Base-by-base conservation (phyloP, 139 green algal genomes). In the Protoeuglena noctilucae region DNA sequence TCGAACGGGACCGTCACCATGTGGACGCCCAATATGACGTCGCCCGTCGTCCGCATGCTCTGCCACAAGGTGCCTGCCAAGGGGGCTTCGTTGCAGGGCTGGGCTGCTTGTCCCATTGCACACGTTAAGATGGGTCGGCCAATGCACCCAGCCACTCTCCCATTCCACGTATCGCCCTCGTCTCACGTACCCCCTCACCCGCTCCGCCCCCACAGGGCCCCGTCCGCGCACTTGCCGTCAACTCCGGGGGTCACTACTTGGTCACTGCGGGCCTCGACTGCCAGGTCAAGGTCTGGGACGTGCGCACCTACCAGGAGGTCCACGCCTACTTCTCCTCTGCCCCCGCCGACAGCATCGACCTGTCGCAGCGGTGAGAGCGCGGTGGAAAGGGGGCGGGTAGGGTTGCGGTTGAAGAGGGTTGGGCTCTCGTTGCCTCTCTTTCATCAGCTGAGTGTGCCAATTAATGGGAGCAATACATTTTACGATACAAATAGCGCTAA, bases 1-100 rank as follows among this genome's bases (percentile, higher is more conserved):
- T 53, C 62, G 28, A 85, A 86, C 46, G 91, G 91, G 55, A 80
- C 65, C 0, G 86, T 94, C 26, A 91, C 78, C 26, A 82, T 97
- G 80, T 99, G 92, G 92, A 93, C 80, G 1, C 92, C 92, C 53
- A 98, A 95, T 74, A 71, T 91, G 41, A 75, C 68, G 23, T 76
- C 64, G 4, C 74, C 92, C 3, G 70, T 81, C 23, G 86, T 93
- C 19, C 80, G 78, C 64, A 87, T 98, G 82, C 74, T 97, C n/a
- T 86, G 72, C 50, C 92, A 99, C 74, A 43, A 56, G 57, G 46
- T n/a, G 3, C 47, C 5, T 2, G 3, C 3, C 4, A 21, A 25
- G 25, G 12, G 9, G 14, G 23, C 19, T 12, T 9, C 48, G 24
- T 40, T 4, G 25, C 48, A 54, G 24, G 71, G 67, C n/a, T n/a